Percentiles rank a stretch among this genome's conserved stretches.
These are phyloP conservation scores for Acrocalymma vagum DNA, from an alignment of 2,329 filamentous ascomycete genomes.

Conservation along the genomic window DNA sequence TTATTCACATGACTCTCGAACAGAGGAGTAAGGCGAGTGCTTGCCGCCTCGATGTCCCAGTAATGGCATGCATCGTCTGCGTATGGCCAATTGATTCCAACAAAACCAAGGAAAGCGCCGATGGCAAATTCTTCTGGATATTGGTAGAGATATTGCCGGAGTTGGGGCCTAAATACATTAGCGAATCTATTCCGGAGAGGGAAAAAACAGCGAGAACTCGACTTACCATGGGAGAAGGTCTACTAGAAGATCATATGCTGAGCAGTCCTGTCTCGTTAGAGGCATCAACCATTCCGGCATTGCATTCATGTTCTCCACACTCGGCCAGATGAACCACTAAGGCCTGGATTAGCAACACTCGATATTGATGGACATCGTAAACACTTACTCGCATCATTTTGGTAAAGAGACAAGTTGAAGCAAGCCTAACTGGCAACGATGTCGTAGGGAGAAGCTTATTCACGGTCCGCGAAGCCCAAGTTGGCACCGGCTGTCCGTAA, in stretches of 20 bases:
- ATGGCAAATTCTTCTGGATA: conserved; percentile 41
- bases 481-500: conserved; percentile 41
- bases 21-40: conserved; percentile 41
- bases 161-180: conserved; percentile 39
- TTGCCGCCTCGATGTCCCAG: conserved; percentile 45
- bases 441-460: conserved; percentile 38
- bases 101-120: conserved; percentile 35
- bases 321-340: conserved; percentile 48
- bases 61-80: conserved; percentile 47
- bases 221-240: conserved; percentile 46
- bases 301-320: conserved; percentile 42
- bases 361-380: not conserved
- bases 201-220: not conserved
- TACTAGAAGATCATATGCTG: conserved; percentile 41
- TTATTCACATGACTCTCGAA: conserved; percentile 43
- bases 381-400: conserved; percentile 46
- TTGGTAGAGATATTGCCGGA: conserved; percentile 43
- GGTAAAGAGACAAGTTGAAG: conserved; percentile 43
- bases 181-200: conserved; percentile 5
- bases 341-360: conserved; percentile 17
- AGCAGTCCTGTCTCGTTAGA: conserved; percentile 36
- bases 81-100: conserved; percentile 43
- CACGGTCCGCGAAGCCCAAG: conserved; percentile 41
- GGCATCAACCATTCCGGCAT: conserved; percentile 47
- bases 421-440: conserved; percentile 37